phyloP scores from a whole-genome alignment of 2,329 filamentous ascomycete species.

The Rhynchosporium graminicola region DNA sequence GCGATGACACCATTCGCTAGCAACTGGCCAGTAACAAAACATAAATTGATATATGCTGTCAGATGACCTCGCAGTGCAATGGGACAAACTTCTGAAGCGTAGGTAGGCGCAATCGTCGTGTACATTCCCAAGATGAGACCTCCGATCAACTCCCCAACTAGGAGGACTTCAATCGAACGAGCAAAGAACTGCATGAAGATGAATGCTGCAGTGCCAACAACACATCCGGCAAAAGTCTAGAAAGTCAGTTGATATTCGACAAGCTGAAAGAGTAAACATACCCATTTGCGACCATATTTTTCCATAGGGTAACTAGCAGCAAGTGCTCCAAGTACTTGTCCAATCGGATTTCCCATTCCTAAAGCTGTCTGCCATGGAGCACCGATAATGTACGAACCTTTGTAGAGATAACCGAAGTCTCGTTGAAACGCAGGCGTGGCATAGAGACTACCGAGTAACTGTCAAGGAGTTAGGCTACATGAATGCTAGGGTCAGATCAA shows the following conservation, averaged over 20 bases:
- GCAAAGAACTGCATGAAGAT: slow-evolving; percentile 31
- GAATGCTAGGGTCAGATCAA: too few species aligned
- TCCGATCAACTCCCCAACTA: slow-evolving; percentile 38
- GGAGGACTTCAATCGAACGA: slow-evolving; percentile 17
- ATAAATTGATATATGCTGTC: slow-evolving; percentile 53
- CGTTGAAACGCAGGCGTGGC: slow-evolving; percentile 44
- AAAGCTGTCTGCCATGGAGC: slow-evolving; percentile 46
- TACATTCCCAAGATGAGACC: slow-evolving; percentile 33
- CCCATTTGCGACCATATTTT: slow-evolving; percentile 26
- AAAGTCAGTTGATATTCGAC: neutral
- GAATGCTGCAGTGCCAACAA: slow-evolving; percentile 20
- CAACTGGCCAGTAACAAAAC: slow-evolving; percentile 52
- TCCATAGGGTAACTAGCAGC: slow-evolving; percentile 45
- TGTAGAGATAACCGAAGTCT: slow-evolving; percentile 42
- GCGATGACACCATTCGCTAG: slow-evolving; percentile 51
- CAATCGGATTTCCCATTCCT: slow-evolving; percentile 31
- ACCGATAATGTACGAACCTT: slow-evolving; percentile 46
- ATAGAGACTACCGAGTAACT: slow-evolving; percentile 46
- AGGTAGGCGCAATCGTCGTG: slow-evolving; percentile 39
- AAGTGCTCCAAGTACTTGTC: slow-evolving; percentile 45
- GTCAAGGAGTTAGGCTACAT: too few species aligned
- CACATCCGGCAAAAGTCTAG: slow-evolving; percentile 21
- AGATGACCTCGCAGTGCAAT: slow-evolving; percentile 54
- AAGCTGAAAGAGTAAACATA: neutral
- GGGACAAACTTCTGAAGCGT: slow-evolving; percentile 49